phyloP scores from a whole-genome alignment of 352 stramenopile species.

The Pythium phragmitis region DNA sequence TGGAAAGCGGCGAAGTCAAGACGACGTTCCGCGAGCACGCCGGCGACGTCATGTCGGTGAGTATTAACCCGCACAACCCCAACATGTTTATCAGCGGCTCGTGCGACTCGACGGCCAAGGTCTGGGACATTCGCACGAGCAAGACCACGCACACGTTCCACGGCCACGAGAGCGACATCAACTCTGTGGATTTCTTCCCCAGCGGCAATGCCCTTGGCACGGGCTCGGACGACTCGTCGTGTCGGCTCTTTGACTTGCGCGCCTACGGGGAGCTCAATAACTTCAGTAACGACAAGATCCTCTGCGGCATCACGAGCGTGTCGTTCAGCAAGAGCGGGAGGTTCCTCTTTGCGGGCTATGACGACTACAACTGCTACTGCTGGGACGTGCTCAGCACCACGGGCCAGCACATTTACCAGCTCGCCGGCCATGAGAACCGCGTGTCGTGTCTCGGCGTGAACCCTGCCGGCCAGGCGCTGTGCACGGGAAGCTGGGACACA shows the following conservation, averaged over 20 bases:
- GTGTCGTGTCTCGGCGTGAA: constrained; percentile 97
- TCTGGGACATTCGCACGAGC: constrained; percentile 97
- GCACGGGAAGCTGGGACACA: constrained; percentile 98
- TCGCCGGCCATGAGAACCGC: constrained; percentile 95
- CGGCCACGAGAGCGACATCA: constrained; percentile 98
- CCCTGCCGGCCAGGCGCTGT: constrained; percentile 93
- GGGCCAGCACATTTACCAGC: constrained; percentile 89
- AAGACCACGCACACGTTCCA: constrained; percentile 97
- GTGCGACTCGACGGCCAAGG: constrained; percentile 96
- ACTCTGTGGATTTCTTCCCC: constrained; percentile 98
- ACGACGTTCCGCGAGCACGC: constrained; percentile 97
- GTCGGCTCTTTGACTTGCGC: constrained; percentile 96
- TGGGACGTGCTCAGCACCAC: constrained; percentile 95
- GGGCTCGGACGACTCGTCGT: constrained; percentile 97
- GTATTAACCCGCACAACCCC: constrained; percentile 92
- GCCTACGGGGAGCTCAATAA: constrained; percentile 96
- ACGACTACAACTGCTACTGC: constrained; percentile 97
- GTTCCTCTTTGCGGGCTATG: constrained; percentile 97
- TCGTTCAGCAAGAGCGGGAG: constrained; percentile 94
- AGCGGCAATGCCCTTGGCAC: constrained; percentile 94
- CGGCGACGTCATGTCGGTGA: constrained; percentile 97
- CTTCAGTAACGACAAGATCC: constrained; percentile 96
- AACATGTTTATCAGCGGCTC: constrained; percentile 98
- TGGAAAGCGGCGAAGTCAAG: constrained; percentile 93
- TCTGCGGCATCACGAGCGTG: constrained; percentile 97